Evolutionary conservation across 208 protist genomes (phyloP), one percentile per base, ranked within the genome.

Genomic region (Wallacemonas collosoma): DNA sequence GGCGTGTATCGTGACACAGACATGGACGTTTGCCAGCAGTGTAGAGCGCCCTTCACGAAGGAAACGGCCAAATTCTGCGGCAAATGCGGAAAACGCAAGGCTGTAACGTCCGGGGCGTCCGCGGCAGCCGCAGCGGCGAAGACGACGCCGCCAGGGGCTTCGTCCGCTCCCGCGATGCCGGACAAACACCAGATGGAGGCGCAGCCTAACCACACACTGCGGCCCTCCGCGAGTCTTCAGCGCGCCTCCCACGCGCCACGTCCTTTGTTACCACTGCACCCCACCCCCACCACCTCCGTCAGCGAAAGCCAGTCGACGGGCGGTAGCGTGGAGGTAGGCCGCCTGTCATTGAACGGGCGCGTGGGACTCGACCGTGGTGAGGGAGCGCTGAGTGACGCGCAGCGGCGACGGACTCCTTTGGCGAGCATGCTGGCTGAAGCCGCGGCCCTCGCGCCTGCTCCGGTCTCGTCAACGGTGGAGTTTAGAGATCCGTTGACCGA

Each of bases 51-150:
- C 11, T 95, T 89, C 68, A 90, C 71, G 43, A 92, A 89, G 53
- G 5, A 69, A 3, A 94, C 72, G 15, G 92, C 92, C 2, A 89
- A 89, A 62, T 97, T 97, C 64, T 97, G 92, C 62, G 83, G 81
- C 45, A 91, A 90, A 63, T 97, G 92, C 71, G 92, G 92, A 8
- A 50, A 38, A 48, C 15, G 75, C 75, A 48, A 93, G 86, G 71
- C 83, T 80, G 5, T 36, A 0, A n/a, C 14, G 17, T 6, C 53
- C 17, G 26, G 8, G 45, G 45, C 45, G 8, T 14, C 45, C 6
- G 45, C 45, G 45, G 8, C 45, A 12, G 45, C 45, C 0, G 12
- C 45, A 50, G 12, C 45, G 45, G 45, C 45, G 45, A 50, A 50
- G 26, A 26, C 26, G 26, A 26, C 26, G 26, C 26, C 26, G 26